Evolutionary conservation across 228 moss, liverwort and hornwort genomes (phyloP).

Genomic region (Sphagnum magellanicum): DNA sequence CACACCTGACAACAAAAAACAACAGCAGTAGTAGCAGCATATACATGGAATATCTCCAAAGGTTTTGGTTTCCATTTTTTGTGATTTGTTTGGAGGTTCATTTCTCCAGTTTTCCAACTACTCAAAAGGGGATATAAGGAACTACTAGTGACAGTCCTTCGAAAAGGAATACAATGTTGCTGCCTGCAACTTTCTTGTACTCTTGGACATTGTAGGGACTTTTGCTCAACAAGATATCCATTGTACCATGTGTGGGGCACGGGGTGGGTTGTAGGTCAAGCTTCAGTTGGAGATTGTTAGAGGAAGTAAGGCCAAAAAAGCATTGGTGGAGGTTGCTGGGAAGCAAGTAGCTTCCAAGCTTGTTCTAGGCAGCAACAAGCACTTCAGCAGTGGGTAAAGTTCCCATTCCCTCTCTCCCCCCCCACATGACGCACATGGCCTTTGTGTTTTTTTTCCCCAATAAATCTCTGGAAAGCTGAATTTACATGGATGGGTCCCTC

Average conservation of each 20-base stretch:
- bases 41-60: too few relatives aligned
- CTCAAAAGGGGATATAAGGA: too few relatives aligned
- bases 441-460: too few relatives aligned
- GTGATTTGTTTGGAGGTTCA: not conserved
- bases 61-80: too few relatives aligned
- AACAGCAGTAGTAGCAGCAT: too few relatives aligned
- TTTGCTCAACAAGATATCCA: not conserved
- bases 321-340: constrained; percentile 36
- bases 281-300: constrained; percentile 47
- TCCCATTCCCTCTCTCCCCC: not conserved
- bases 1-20: too few relatives aligned
- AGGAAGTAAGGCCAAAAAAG: constrained; percentile 33
- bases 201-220: not conserved
- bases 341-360: constrained; percentile 31
- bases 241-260: not conserved
- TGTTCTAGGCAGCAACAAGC: constrained; percentile 46
- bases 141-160: too few relatives aligned
- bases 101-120: too few relatives aligned
- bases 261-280: constrained; percentile 21
- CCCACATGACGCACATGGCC: too few relatives aligned
- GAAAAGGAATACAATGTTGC: too few relatives aligned
- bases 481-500: too few relatives aligned
- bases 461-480: too few relatives aligned
- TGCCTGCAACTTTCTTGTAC: not conserved
- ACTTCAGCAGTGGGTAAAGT: constrained; percentile 31